phyloP scores from a whole-genome alignment of 2,329 filamentous ascomycete species.

The Fusarium marasasianum region DNA sequence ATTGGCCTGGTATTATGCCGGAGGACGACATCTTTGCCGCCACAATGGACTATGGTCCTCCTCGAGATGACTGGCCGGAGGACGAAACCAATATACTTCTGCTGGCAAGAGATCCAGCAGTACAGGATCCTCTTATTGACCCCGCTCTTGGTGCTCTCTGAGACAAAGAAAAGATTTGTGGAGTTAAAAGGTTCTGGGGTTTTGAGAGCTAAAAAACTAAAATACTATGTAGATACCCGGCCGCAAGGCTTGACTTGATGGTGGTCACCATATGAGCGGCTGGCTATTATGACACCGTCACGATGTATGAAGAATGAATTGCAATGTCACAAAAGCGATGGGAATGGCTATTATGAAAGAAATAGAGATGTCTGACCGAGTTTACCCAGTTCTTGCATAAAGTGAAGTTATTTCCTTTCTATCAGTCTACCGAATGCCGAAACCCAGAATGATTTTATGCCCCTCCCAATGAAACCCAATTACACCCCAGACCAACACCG shows the following conservation, averaged over 20 bases:
- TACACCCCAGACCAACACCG: slow-evolving; percentile 22
- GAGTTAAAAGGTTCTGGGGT: slow-evolving; percentile 9
- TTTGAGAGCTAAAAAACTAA: slow-evolving; percentile 18
- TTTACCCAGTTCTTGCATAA: background rate
- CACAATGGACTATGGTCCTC: slow-evolving; percentile 44
- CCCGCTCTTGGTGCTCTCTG: slow-evolving; percentile 42
- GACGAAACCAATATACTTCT: slow-evolving; percentile 57
- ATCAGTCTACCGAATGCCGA: slow-evolving; percentile 12
- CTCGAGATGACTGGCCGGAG: slow-evolving; percentile 54
- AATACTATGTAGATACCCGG: slow-evolving; percentile 34
- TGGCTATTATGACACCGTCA: background rate
- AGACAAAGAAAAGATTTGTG: background rate
- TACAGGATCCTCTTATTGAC: slow-evolving; percentile 44
- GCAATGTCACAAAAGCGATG: slow-evolving; percentile 10
- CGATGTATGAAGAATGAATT: slow-evolving; percentile 21
- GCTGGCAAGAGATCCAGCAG: slow-evolving; percentile 45
- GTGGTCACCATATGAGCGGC: background rate
- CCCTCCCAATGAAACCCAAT: background rate
- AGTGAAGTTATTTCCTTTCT: slow-evolving; percentile 27
- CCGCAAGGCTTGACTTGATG: slow-evolving; percentile 24
- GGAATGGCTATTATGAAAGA: background rate
- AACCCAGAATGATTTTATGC: slow-evolving; percentile 8
- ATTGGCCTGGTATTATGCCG: slow-evolving; percentile 38
- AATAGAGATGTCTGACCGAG: background rate
- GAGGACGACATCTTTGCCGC: slow-evolving; percentile 50